A percentile compares a stretch with the other conserved stretches of the same genome.
Evolutionary conservation across 2,329 filamentous ascomycete genomes (phyloP).

Genomic region (Teratosphaeria epicoccoides): DNA sequence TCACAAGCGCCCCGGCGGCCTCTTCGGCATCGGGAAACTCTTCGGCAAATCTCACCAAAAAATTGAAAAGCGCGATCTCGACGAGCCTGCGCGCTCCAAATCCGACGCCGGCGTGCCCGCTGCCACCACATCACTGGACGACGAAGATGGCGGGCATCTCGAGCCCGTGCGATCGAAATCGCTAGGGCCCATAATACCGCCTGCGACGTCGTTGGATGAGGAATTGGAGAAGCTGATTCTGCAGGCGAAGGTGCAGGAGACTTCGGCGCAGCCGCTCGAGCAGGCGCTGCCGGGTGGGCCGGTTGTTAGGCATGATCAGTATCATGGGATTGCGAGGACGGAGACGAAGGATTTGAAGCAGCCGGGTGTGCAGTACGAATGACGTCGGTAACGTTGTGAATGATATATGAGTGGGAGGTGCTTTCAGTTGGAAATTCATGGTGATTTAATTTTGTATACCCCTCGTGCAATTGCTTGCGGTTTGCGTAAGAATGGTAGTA

Average conservation of each 20-base stretch:
- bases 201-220: conserved; percentile 5
- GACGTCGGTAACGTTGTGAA: background rate
- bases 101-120: conserved; percentile 16
- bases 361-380: conserved; percentile 1
- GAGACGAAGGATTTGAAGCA: conserved; percentile 31
- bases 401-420: no score
- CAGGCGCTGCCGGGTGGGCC: conserved; percentile 24
- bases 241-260: conserved; percentile 17
- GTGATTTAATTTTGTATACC: background rate
- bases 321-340: conserved; percentile 21
- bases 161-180: conserved; percentile 12
- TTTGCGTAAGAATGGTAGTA: no score
- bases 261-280: background rate
- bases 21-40: background rate
- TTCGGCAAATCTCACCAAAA: conserved; percentile 2
- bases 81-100: conserved; percentile 17
- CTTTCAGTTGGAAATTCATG: background rate
- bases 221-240: conserved; percentile 21
- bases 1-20: conserved; percentile 2
- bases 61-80: conserved; percentile 1
- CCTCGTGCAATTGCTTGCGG: no score
- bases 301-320: conserved; percentile 34
- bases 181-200: conserved; percentile 8
- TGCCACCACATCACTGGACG: conserved; percentile 5
- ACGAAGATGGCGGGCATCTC: conserved; percentile 12